These are phyloP conservation scores for Serendipita sp. DNA, from an alignment of 1,284 basidiomycete genomes.

Conservation along the genomic window DNA sequence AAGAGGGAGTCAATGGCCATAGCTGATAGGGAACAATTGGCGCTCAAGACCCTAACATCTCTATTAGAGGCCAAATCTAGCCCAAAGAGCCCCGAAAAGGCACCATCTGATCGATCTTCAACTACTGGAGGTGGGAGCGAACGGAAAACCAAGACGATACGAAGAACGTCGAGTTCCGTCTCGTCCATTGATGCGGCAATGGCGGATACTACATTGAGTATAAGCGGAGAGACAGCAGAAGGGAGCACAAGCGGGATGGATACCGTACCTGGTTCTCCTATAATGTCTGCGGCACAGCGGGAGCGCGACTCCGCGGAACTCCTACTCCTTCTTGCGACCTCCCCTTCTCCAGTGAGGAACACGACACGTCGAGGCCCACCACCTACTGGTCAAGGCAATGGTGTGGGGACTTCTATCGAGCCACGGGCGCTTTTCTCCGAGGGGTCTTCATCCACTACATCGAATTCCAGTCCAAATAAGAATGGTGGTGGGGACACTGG, in stretches of 20 bases:
- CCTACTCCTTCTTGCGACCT: not conserved
- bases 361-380: not conserved
- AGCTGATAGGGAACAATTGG: not conserved
- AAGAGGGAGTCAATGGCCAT: not conserved
- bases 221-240: not conserved
- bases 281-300: not conserved
- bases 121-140: not conserved
- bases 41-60: not conserved
- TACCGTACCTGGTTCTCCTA: not conserved
- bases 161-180: not conserved
- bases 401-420: not conserved
- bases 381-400: not conserved
- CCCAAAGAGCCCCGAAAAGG: not conserved
- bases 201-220: not conserved
- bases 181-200: slow-evolving; percentile 5
- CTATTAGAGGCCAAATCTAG: not conserved
- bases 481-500: not conserved
- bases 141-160: not conserved
- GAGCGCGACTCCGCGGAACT: slow-evolving; percentile 3
- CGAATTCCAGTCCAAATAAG: not conserved
- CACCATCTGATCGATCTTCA: not conserved
- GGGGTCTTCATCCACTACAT: not conserved
- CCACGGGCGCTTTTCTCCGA: not conserved
- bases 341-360: not conserved
- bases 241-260: not conserved